These are phyloP conservation scores for Sextonia rubra DNA, from an alignment of 164 flowering plant species.

Conservation along the genomic window DNA sequence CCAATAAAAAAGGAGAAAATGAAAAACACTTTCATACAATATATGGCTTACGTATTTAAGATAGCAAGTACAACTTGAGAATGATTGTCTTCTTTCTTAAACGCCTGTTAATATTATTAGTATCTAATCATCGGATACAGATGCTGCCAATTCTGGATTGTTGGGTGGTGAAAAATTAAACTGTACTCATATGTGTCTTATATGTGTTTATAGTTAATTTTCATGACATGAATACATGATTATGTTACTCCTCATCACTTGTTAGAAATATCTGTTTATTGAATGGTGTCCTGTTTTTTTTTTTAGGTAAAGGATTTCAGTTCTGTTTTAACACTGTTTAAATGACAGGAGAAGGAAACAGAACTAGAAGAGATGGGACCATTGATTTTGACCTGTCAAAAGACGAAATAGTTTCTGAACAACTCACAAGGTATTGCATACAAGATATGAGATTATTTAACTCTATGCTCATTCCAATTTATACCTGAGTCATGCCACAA, in stretches of 20 bases:
- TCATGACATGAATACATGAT: neutral
- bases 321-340: constrained; percentile 5
- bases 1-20: too few relatives aligned
- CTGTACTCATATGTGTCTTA: neutral
- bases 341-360: constrained; percentile 22
- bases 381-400: constrained; percentile 40
- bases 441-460: neutral
- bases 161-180: neutral
- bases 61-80: too few relatives aligned
- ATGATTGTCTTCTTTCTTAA: neutral
- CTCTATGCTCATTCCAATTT: neutral
- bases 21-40: too few relatives aligned
- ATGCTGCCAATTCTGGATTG: neutral
- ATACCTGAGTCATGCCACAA: neutral
- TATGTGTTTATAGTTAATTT: neutral
- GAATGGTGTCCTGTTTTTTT: neutral
- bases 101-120: neutral
- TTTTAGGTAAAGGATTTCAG: neutral
- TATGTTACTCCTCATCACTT: neutral
- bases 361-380: constrained; percentile 13
- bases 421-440: constrained; percentile 66
- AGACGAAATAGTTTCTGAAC: constrained; percentile 95
- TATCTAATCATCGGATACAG: neutral
- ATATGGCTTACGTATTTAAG: too few relatives aligned
- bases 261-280: neutral